Evolutionary conservation across 768 basidiomycete genomes (phyloP), one percentile per base, ranked within the genome.

Genomic region (Amanita pseudoporphyria): DNA sequence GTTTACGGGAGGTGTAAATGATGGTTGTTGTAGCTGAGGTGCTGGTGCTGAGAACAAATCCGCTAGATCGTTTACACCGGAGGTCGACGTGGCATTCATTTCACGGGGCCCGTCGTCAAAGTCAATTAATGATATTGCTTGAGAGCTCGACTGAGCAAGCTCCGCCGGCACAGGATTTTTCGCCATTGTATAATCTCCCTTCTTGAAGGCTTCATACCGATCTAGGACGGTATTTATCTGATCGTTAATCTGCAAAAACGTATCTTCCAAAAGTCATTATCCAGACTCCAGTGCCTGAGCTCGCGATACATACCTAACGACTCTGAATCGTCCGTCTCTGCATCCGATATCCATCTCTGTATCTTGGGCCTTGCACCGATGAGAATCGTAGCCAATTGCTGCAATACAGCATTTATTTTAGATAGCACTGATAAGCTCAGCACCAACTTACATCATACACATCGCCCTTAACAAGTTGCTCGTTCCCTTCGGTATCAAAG

Each of bases 281-380:
- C 21, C n/a, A 30, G n/a, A 37, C 16, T 42, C 26, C 26, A 12
- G 37, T 16, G 22, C 21, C 6, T 7, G 21, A 28, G 6, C n/a
- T 10, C 14, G 13, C 5, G 43, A 43, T 38, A 35, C 77, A 52
- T 58, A 93, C 91, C 87, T 56, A 97, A 78, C 28, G 90, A 87
- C 55, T 93, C 91, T 3, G 90, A 79, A 64, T 94, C 91, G 35
- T 92, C 85, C 2, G 81, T 74, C 58, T 92, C 86, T 14, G 91
- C 92, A 57, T 97, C 92, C 9, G 87, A 89, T 51, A 98, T 88
- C 95, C 96, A 98, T 60, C 92, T 95, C 66, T 99, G 96, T 39
- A 98, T 78, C 69, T 87, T 97, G 0, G 96, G 96, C 41, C 93
- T 77, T 2, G 94, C 93, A 39, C 77, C 76, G 24, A 71, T 73